Evolutionary conservation across 2,329 filamentous ascomycete genomes (phyloP).

Genomic region (Colletotrichum shisoi): DNA sequence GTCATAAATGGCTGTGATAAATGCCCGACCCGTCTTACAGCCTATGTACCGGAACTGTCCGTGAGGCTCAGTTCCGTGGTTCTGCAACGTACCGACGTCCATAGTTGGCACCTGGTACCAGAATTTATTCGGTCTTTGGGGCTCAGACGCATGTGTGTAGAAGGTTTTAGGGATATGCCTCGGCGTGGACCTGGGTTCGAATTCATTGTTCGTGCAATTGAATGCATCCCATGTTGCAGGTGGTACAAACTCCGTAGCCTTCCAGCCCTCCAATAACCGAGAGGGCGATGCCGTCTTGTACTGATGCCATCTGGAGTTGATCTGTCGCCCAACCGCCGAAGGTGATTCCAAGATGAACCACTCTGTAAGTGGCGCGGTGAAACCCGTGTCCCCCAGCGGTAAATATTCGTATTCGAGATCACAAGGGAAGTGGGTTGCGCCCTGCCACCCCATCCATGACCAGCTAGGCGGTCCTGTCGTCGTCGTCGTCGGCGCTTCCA

Average conservation of each 20-base stretch:
- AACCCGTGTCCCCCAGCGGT: background rate
- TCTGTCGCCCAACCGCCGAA: background rate
- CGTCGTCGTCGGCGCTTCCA: background rate
- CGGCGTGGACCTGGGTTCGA: background rate
- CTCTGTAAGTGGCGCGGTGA: background rate
- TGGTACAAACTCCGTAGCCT: background rate
- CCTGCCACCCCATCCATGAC: background rate
- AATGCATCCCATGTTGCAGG: background rate
- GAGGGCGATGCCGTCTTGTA: background rate
- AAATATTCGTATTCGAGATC: background rate
- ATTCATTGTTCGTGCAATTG: background rate
- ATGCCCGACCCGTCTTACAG: too few species aligned
- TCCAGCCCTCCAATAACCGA: background rate
- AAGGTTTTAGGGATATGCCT: background rate
- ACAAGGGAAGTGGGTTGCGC: background rate
- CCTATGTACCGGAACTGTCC: too few species aligned
- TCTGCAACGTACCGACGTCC: too few species aligned
- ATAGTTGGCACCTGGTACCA: too few species aligned
- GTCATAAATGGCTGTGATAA: too few species aligned
- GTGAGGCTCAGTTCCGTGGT: too few species aligned
- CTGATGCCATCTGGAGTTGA: background rate
- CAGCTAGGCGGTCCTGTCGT: background rate
- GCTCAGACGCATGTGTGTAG: background rate
- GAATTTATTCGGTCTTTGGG: too few species aligned
- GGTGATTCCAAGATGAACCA: background rate